Percentiles rank a stretch among this genome's conserved stretches.
phyloP scores from a whole-genome alignment of 176 grass and related monocot genomes.

The Aegilops longissima region DNA sequence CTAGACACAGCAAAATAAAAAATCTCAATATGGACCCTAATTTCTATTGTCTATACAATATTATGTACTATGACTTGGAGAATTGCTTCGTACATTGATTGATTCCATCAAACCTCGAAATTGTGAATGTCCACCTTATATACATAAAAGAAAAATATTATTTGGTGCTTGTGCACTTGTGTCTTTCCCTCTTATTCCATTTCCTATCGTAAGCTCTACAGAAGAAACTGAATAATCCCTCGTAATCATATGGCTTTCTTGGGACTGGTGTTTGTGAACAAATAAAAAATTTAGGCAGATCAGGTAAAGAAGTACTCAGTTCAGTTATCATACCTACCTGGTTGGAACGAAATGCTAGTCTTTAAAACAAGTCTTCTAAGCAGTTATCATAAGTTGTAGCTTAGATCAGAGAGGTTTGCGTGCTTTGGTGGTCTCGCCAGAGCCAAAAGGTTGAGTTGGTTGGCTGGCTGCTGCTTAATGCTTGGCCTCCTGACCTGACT shows the following conservation, averaged over 20 bases:
- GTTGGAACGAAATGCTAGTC: not conserved
- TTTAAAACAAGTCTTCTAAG: not conserved
- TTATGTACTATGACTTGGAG: not conserved
- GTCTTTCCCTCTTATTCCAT: not conserved
- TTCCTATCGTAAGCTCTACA: not conserved
- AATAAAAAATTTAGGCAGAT: not conserved
- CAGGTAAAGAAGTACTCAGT: not conserved
- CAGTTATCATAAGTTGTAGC: not conserved
- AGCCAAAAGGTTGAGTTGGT: not conserved
- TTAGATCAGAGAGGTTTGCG: not conserved
- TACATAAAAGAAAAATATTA: not conserved
- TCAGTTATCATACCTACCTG: not conserved
- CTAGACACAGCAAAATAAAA: not conserved
- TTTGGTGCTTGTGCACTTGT: not conserved
- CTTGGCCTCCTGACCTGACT: not conserved
- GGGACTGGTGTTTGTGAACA: not conserved
- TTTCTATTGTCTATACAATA: not conserved
- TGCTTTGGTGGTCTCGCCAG: not conserved
- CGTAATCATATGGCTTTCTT: not conserved
- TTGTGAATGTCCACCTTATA: not conserved
- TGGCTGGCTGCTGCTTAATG: not conserved
- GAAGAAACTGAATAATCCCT: not conserved
- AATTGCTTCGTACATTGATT: not conserved
- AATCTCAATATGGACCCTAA: not conserved
- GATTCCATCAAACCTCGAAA: not conserved